Base-by-base conservation (phyloP, 345 rosid species). In the Linum lewisii region DNA sequence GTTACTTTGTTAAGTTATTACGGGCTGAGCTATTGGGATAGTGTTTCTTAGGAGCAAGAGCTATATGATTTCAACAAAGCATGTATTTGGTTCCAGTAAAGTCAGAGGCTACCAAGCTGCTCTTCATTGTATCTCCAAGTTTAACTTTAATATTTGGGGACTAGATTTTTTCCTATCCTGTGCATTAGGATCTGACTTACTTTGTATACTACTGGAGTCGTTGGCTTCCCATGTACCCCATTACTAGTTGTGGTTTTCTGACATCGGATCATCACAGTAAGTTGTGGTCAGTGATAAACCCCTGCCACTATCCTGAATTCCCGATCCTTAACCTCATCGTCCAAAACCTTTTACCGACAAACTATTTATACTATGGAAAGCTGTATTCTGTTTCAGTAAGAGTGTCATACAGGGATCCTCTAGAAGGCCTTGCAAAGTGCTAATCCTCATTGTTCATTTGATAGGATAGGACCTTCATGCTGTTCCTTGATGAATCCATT, bases 1-100 rank as follows among this genome's bases (percentile, higher is more conserved):
- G n/a, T n/a, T n/a, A n/a, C n/a, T n/a, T n/a, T n/a, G n/a, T 8
- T 15, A 20, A 59, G 7, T n/a, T 13, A 16, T 18, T 20, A 24
- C 9, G 52, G 14, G 4, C 0, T 2, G 15, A n/a, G 20, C 44
- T 20, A 14, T 36, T n/a, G 15, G 32, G 3, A 18, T 23, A 0
- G 24, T 61, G 51, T 14, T 44, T 21, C 7, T 64, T 64, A 32
- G 68, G 61, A 42, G 51, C 5, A 25, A 62, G 6, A 10, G 10
- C 47, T 42, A 42, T 42, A 42, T 42, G 11, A 11, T 16, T 42
- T 42, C 15, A 42, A 11, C 16, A 42, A 42, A 42, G 38, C 7
- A 34, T 6, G 7, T 34, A 5, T 34, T 34, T 42, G 11, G 47
- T 42, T 42, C 16, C 18, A 42, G 47, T 42, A 42, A 42, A 42